These are phyloP conservation scores for Elongisporangium prolatum DNA, from an alignment of 352 stramenopile species.

Conservation along the genomic window DNA sequence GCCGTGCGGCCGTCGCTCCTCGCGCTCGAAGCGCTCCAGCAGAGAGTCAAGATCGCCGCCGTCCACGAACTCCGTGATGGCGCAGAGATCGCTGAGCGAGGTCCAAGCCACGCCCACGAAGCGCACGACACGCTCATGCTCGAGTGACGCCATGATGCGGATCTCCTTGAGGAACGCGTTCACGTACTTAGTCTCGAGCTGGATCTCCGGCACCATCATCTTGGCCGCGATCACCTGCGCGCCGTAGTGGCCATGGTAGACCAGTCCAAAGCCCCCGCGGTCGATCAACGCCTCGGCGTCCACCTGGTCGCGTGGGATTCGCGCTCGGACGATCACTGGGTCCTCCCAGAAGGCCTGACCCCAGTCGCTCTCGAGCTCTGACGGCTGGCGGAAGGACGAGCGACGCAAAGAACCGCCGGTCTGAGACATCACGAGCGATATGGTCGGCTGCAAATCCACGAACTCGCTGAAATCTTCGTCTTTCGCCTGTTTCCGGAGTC, in stretches of 20 bases:
- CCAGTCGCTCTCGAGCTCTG: background rate
- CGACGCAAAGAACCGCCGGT: background rate
- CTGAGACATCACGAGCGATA: background rate
- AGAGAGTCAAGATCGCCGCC: conserved; percentile 32
- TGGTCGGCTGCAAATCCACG: background rate
- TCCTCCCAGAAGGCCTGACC: conserved; percentile 26
- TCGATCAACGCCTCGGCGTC: conserved; percentile 32
- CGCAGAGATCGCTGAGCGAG: conserved; percentile 34
- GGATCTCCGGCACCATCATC: conserved; percentile 29
- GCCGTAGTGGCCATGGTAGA: conserved; percentile 41
- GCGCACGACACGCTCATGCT: conserved; percentile 34
- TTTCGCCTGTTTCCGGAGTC: background rate
- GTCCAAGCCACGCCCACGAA: conserved; percentile 51
- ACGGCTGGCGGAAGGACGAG: background rate
- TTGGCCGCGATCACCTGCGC: conserved; percentile 51
- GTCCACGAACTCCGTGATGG: conserved; percentile 37
- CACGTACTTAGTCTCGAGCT: conserved; percentile 27
- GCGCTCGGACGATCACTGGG: conserved; percentile 24
- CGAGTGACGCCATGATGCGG: conserved; percentile 35
- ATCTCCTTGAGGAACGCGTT: conserved; percentile 39
- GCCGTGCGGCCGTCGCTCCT: conserved; percentile 20
- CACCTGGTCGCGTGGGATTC: conserved; percentile 45
- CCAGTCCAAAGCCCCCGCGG: conserved; percentile 45
- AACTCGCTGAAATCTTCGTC: background rate
- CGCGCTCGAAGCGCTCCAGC: conserved; percentile 21